These are phyloP conservation scores for Malassezia sympodialis DNA, from an alignment of 1,284 basidiomycete species.

Conservation along the genomic window DNA sequence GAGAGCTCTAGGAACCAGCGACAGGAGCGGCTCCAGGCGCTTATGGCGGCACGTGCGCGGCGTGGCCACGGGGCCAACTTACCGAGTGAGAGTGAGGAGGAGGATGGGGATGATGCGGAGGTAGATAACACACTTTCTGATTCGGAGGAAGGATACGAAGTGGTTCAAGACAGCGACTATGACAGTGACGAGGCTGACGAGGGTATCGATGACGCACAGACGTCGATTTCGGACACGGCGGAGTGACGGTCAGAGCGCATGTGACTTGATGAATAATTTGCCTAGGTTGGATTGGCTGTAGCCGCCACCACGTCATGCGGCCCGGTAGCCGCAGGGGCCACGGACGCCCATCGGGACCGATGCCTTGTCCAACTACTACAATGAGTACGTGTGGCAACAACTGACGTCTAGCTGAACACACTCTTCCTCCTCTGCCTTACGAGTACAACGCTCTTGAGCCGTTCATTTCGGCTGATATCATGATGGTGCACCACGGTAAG, in stretches of 20 bases:
- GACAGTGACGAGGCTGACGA: background rate
- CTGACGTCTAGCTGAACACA: background rate
- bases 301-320: background rate
- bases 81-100: background rate
- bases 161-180: background rate
- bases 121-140: background rate
- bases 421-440: slow-evolving; percentile 77
- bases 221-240: background rate
- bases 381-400: background rate
- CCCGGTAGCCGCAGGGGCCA: background rate
- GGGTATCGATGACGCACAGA: background rate
- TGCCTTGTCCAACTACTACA: background rate
- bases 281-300: background rate
- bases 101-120: background rate
- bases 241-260: background rate
- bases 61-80: background rate
- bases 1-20: background rate
- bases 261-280: background rate
- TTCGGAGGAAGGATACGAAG: background rate
- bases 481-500: slow-evolving; percentile 75
- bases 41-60: background rate
- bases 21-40: slow-evolving; percentile 4
- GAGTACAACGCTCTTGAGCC: slow-evolving; percentile 80
- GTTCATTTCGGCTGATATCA: slow-evolving; percentile 60
- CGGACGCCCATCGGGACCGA: background rate